Base-by-base conservation (phyloP, 1,139 yeast species). In the Debaryomyces sp. region DNA sequence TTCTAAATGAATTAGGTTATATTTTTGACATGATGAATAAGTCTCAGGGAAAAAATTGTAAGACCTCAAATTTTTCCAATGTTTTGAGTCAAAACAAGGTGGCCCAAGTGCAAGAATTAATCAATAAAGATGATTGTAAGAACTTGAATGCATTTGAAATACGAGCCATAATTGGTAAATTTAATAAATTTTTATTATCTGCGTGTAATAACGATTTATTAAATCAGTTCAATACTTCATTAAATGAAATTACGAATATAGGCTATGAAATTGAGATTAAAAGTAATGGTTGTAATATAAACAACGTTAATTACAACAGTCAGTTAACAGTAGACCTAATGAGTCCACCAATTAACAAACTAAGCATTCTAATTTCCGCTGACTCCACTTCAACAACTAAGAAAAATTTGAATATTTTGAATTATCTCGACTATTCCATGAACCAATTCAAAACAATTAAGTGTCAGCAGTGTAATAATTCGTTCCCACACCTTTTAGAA, bases 21-120 rank as follows among this genome's bases (percentile, higher is more conserved):
- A 70, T 95, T 15, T 89, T 84, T 68, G 98, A 95, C 60, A 94
- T 94, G 99, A 78, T 94, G 70, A 77, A 78, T 45, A 89, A 89
- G 62, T 91, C 97, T 0, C 71, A 80, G 23, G 95, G 96, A 0
- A 77, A 79, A 45, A 77, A 62, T 82, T 89, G 70, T 72, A 88
- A 86, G 43, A 87, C 94, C 0, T 73, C 88, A 7, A 90, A 94
- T 61, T 91, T 94, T 66, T 61, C 78, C 1, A 73, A 70, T 45
- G 66, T 69, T 43, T 62, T 86, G 50, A 73, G 75, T 48, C 69
- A 80, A 5, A 69, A 77, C 30, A 67, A 69, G 4, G 75, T 75
- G 23, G 85, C 85, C 0, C 66, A 67, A 9, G 67, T 72, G 1
- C 65, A 81, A 22, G 84, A 85, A 0, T 69, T 89, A 15, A 60